Percentiles rank a stretch among this genome's conserved stretches.
phyloP scores from a whole-genome alignment of 2,329 filamentous ascomycete genomes.

The Phialemoniopsis sp. region DNA sequence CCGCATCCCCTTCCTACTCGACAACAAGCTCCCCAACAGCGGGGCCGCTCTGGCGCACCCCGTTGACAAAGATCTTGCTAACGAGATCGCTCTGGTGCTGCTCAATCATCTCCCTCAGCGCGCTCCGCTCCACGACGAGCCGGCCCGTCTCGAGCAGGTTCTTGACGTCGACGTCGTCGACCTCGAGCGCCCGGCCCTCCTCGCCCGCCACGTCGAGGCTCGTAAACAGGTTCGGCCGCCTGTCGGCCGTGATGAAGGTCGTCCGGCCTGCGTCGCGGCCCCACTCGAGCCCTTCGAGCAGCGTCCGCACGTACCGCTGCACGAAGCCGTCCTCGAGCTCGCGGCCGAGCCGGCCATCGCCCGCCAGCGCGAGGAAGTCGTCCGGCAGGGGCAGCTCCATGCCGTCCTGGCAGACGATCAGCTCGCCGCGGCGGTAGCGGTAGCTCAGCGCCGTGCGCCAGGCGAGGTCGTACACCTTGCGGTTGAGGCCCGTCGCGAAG shows the following conservation, averaged over 20 bases:
- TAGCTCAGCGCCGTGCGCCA: conserved; percentile 94
- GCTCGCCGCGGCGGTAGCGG: conserved; percentile 80
- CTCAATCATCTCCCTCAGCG: conserved; percentile 70
- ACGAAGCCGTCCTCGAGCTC: conserved; percentile 43
- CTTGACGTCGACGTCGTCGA: conserved; percentile 90
- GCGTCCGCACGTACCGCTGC: conserved; percentile 57
- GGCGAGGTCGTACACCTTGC: conserved; percentile 91
- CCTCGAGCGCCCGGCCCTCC: conserved; percentile 65
- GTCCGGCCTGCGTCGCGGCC: conserved; percentile 65
- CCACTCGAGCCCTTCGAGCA: conserved; percentile 69
- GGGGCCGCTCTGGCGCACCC: conserved; percentile 26
- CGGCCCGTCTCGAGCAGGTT: conserved; percentile 82
- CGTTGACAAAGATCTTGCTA: conserved; percentile 39
- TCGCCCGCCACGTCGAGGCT: conserved; percentile 60
- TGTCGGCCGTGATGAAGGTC: conserved; percentile 65
- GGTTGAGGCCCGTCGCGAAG: conserved; percentile 77
- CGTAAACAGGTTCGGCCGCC: conserved; percentile 59
- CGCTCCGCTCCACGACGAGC: conserved; percentile 79
- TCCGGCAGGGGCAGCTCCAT: conserved; percentile 60
- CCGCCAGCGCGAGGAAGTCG: conserved; percentile 39
- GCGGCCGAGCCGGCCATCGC: conserved; percentile 22
- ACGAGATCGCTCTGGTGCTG: conserved; percentile 67
- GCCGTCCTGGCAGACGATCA: conserved; percentile 78
- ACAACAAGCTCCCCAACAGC: conserved; percentile 32
- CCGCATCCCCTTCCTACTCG: conserved; percentile 1